Conservation (phyloP, 768 basidiomycete genomes). For the Boletellus ananas region DNA sequence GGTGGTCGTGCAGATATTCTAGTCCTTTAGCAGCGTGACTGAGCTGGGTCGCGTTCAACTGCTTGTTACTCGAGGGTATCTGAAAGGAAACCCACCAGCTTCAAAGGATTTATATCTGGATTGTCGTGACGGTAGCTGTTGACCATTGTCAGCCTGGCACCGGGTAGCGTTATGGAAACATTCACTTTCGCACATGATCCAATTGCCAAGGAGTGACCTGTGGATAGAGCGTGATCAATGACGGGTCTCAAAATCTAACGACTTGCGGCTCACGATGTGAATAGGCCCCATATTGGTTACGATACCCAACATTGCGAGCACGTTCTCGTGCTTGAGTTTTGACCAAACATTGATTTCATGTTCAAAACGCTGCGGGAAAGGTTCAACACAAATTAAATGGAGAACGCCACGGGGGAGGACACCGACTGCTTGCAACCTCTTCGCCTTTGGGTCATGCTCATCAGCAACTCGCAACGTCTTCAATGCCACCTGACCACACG, state of each 20-base stretch:
- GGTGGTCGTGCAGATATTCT: constrained; percentile 50
- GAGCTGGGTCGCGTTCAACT: constrained; percentile 34
- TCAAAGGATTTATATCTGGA: constrained; percentile 37
- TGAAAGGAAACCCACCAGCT: constrained; percentile 33
- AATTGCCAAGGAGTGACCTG: constrained; percentile 64
- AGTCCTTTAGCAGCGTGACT: constrained; percentile 53
- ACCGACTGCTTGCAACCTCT: constrained; percentile 37
- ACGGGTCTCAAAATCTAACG: neutral
- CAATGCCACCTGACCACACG: constrained; percentile 45
- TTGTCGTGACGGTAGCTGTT: constrained; percentile 40
- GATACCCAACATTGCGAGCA: constrained; percentile 49
- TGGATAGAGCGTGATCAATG: neutral
- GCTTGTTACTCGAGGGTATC: neutral
- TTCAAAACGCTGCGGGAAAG: constrained; percentile 45
- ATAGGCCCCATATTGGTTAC: constrained; percentile 51
- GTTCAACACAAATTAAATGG: neutral
- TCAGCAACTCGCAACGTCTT: constrained; percentile 50
- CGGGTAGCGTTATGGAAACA: neutral
- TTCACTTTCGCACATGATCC: constrained; percentile 52
- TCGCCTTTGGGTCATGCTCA: constrained; percentile 39
- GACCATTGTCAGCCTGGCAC: neutral
- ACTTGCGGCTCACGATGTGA: constrained; percentile 38
- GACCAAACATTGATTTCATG: constrained; percentile 56
- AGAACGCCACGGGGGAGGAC: neutral
- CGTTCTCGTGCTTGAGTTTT: constrained; percentile 45